Percentiles rank a stretch among this genome's conserved stretches.
These are phyloP conservation scores for Claviceps capensis DNA, from an alignment of 2,329 filamentous ascomycete genomes.

Conservation along the genomic window DNA sequence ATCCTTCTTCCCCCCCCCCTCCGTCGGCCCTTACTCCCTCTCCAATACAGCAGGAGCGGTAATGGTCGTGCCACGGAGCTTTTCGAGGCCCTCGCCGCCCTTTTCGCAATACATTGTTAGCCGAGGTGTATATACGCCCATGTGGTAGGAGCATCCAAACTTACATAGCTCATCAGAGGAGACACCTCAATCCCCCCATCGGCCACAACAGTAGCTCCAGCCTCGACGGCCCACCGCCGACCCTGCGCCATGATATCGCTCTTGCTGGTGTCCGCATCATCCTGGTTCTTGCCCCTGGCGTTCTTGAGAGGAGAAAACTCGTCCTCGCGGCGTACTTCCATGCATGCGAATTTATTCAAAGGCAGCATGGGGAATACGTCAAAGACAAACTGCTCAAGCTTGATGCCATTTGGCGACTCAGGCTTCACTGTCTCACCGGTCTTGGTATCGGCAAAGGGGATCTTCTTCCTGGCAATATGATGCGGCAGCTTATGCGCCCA, in stretches of 20 bases:
- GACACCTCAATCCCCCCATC: constrained; percentile 74
- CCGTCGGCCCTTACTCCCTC: constrained; percentile 19
- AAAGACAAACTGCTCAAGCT: constrained; percentile 98
- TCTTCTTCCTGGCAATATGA: constrained; percentile 98
- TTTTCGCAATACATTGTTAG: constrained; percentile 15
- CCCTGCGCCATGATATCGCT: constrained; percentile 84
- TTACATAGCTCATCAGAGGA: constrained; percentile 88
- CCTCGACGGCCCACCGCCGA: constrained; percentile 68
- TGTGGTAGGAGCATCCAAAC: constrained; percentile 24
- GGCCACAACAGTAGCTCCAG: constrained; percentile 60
- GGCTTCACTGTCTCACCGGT: constrained; percentile 76
- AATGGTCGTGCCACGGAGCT: constrained; percentile 38
- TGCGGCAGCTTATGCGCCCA: constrained; percentile 83
- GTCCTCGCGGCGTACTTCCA: constrained; percentile 93
- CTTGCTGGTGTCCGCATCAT: constrained; percentile 88
- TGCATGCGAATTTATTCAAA: constrained; percentile 81
- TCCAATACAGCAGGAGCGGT: constrained; percentile 39
- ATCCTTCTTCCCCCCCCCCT: not conserved
- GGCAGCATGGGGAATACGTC: constrained; percentile 88
- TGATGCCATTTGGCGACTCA: constrained; percentile 92
- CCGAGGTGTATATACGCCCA: not conserved
- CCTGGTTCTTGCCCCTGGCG: constrained; percentile 66
- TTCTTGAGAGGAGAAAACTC: constrained; percentile 99
- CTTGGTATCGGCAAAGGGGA: constrained; percentile 66
- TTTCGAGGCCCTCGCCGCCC: constrained; percentile 50